Conservation (phyloP, 2,329 filamentous ascomycete genomes). For the Exophiala mesophila region DNA sequence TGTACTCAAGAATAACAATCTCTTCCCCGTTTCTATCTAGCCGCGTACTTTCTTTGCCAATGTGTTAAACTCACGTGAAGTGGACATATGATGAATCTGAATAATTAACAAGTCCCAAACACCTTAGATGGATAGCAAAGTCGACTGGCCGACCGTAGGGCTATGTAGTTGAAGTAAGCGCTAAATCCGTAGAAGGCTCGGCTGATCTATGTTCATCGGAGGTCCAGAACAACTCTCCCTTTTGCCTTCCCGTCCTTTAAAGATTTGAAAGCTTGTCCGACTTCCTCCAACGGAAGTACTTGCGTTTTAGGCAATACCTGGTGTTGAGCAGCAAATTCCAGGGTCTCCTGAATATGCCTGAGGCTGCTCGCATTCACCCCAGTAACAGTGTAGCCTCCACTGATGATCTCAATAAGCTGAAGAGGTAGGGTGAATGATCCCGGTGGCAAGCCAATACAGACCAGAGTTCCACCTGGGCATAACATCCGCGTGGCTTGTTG, state of each 20-base stretch:
- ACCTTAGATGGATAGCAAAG: no score
- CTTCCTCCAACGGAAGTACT: not conserved
- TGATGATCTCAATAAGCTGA: slow-evolving; percentile 5
- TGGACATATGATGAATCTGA: no score
- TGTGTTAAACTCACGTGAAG: no score
- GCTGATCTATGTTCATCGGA: slow-evolving; percentile 3
- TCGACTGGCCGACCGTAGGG: no score
- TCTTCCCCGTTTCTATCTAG: no score
- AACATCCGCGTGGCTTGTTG: slow-evolving; percentile 2
- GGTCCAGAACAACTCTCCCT: slow-evolving; percentile 3
- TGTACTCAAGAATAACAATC: no score
- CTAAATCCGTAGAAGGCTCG: no score
- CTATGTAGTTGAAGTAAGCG: no score
- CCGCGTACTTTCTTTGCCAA: no score
- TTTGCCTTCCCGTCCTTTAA: slow-evolving; percentile 1
- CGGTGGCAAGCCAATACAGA: slow-evolving; percentile 2
- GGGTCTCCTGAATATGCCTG: slow-evolving; percentile 2
- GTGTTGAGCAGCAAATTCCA: slow-evolving; percentile 5
- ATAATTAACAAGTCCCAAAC: no score
- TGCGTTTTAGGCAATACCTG: slow-evolving; percentile 3
- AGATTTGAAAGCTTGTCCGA: slow-evolving; percentile 1
- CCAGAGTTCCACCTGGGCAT: not conserved
- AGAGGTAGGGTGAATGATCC: slow-evolving; percentile 1
- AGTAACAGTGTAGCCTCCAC: slow-evolving; percentile 1
- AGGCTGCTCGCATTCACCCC: slow-evolving; percentile 6